Percentiles rank a stretch among this genome's conserved stretches.
phyloP scores from a whole-genome alignment of 148 eudicot species.

The Cornus suecica region DNA sequence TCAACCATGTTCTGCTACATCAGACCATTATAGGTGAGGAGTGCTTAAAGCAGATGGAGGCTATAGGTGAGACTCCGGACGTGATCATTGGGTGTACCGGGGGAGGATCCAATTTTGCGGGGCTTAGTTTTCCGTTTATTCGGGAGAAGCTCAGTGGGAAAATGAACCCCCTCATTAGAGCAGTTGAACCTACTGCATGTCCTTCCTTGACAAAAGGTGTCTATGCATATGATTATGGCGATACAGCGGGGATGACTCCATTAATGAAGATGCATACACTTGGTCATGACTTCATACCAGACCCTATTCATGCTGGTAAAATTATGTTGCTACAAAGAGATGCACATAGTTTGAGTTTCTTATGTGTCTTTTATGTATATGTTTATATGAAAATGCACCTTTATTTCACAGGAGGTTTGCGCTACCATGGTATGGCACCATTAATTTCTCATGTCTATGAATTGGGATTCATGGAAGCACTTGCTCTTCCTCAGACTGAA shows the following conservation, averaged over 20 bases:
- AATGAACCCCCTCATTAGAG: conserved; percentile 76
- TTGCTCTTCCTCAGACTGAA: conserved; percentile 81
- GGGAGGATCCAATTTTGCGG: conserved; percentile 92
- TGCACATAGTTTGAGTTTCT: neutral
- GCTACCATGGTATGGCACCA: conserved; percentile 97
- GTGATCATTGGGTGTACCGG: conserved; percentile 96
- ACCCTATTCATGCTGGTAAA: conserved; percentile 95
- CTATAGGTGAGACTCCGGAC: conserved; percentile 83
- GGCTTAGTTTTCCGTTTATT: conserved; percentile 85
- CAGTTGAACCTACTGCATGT: conserved; percentile 92
- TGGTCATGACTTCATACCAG: conserved; percentile 95
- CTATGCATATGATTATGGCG: conserved; percentile 94
- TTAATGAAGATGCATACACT: conserved; percentile 98
- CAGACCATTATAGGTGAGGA: conserved; percentile 97
- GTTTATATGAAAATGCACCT: neutral
- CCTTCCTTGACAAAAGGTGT: conserved; percentile 90
- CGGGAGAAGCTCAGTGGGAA: conserved; percentile 82
- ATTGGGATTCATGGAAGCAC: conserved; percentile 86
- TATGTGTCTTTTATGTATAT: neutral
- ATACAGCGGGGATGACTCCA: conserved; percentile 95
- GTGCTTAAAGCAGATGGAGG: conserved; percentile 94
- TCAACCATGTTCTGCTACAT: conserved; percentile 88
- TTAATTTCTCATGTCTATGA: conserved; percentile 90
- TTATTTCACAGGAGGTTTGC: conserved; percentile 64
- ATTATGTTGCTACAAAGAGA: neutral